Conservation (phyloP, 495 filamentous ascomycete genomes). For the Xeromyces bisporus region DNA sequence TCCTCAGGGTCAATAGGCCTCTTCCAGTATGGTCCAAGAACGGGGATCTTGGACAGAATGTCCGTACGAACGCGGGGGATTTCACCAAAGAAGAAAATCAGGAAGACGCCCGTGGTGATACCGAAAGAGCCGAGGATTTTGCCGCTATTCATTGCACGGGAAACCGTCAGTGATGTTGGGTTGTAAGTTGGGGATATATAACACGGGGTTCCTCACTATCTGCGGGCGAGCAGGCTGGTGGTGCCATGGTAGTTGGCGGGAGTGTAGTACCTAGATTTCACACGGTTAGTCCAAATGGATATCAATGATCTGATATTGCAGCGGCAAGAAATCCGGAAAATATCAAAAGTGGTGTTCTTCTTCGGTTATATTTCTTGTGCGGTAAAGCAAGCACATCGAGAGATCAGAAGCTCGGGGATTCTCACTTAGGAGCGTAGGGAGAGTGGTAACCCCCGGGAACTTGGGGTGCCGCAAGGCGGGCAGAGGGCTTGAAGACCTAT, state of each 20-base stretch:
- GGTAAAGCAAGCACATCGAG: too few species aligned
- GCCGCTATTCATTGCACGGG: slow-evolving; percentile 22
- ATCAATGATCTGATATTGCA: too few species aligned
- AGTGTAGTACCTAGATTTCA: slow-evolving; percentile 31
- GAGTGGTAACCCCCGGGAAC: slow-evolving; percentile 22
- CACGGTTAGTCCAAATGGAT: slow-evolving; percentile 3
- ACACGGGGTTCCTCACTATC: slow-evolving; percentile 28
- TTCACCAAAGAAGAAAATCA: slow-evolving; percentile 56
- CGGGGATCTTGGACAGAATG: slow-evolving; percentile 45
- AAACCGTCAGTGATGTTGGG: slow-evolving; percentile 2
- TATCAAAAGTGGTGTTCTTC: too few species aligned
- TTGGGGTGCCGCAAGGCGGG: slow-evolving; percentile 28
- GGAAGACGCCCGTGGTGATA: slow-evolving; percentile 41
- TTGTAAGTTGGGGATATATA: not conserved
- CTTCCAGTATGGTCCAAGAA: slow-evolving; percentile 41
- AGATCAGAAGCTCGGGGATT: too few species aligned
- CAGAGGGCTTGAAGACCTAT: slow-evolving; percentile 25
- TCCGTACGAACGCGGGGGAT: slow-evolving; percentile 51
- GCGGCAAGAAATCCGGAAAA: too few species aligned
- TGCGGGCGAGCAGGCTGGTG: slow-evolving; percentile 23
- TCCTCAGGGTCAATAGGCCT: slow-evolving; percentile 45
- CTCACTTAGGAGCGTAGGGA: slow-evolving; percentile 29
- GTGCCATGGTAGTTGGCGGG: slow-evolving; percentile 33
- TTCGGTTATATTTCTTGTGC: too few species aligned
- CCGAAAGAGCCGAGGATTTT: slow-evolving; percentile 40